Evolutionary conservation across 225 moss, liverwort and hornwort genomes (phyloP).

Genomic region (Asterella californica): DNA sequence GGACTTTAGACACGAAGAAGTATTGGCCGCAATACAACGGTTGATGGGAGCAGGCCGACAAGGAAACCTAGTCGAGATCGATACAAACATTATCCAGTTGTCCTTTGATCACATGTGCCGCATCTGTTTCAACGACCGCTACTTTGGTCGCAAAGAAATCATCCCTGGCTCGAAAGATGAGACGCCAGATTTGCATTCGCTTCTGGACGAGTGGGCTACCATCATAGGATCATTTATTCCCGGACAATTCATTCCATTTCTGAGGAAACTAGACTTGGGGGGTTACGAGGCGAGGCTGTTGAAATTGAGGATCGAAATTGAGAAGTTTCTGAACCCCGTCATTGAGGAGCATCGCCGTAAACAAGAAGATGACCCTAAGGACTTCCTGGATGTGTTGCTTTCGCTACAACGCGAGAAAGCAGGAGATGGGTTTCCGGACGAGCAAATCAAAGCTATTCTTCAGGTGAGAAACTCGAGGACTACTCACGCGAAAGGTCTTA

Average conservation of each 20-base stretch:
- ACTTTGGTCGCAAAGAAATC: background rate
- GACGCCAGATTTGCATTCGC: background rate
- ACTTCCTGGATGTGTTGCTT: background rate
- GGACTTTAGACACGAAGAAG: background rate
- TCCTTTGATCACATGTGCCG: background rate
- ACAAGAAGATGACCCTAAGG: background rate
- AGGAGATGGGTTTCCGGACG: background rate
- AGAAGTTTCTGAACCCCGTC: background rate
- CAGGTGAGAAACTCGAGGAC: background rate
- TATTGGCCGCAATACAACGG: background rate
- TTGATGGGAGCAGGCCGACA: background rate
- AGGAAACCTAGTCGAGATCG: background rate
- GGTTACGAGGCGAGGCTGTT: background rate
- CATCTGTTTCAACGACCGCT: background rate
- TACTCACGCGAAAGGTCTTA: background rate
- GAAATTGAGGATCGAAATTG: background rate
- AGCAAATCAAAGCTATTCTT: background rate
- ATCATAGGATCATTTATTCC: background rate
- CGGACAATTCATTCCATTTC: background rate
- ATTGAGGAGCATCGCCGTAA: conserved; percentile 1
- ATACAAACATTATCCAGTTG: background rate
- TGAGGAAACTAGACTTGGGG: background rate
- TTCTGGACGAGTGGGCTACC: background rate
- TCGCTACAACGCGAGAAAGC: background rate
- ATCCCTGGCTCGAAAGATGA: background rate